Evolutionary conservation across 306 rosid species (phyloP), one percentile per base, ranked within the genome.

Genomic region (Glycine soja): DNA sequence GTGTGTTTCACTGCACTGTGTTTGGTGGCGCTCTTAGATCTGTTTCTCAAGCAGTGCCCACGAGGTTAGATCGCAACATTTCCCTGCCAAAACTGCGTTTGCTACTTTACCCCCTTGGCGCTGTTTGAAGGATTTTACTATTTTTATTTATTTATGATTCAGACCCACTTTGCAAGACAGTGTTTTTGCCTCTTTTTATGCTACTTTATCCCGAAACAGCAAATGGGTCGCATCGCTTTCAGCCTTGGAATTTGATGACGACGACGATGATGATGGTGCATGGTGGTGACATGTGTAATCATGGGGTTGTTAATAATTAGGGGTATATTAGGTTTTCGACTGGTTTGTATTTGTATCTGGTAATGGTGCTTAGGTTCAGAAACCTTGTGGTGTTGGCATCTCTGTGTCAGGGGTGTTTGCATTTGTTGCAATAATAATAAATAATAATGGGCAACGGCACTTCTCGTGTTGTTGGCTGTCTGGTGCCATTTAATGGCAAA

Each of bases 401-500:
- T 75, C 53, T 19, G 59, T 16, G 16, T 75, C 68, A 56, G 74
- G 80, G 75, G 80, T 53, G 61, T 71, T 70, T 59, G 79, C 75
- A 75, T 75, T 75, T 80, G 68, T 57, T 15, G 79, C 51, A 24
- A 64, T 83, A 83, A 87, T 36, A 36, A 4, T 19, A 19, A 19
- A 19, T 83, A 83, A 87, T 86, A 83, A 87, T 87, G 93, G 93
- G 93, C 78, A 90, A 90, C 81, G 78, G 82, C 81, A 42, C 64
- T 80, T 71, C 72, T 82, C 91, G 93, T 67, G 90, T 90, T 77
- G 91, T 90, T 85, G 91, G 93, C 16, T 90, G 93, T 76, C 86
- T 90, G 71, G 93, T 82, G 65, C 91, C 91, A 19, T 84, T 80
- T 70, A 86, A 82, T 74, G 90, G 51, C 51, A 66, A 66, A 42